Evolutionary conservation across 2,329 filamentous ascomycete genomes (phyloP).

Genomic region (Alternaria sp.): DNA sequence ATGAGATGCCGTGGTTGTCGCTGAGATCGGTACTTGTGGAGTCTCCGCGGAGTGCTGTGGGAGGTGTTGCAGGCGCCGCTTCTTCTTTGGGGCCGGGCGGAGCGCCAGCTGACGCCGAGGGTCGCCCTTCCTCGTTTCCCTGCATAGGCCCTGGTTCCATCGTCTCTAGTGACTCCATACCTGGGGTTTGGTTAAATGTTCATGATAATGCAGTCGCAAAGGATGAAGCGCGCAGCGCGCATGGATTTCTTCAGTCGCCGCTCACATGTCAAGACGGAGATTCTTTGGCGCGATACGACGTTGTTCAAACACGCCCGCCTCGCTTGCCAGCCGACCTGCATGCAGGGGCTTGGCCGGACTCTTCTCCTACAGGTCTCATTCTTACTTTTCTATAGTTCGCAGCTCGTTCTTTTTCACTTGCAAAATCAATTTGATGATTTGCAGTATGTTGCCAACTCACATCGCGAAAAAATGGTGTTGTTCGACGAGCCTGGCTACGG

Average conservation of each 20-base stretch:
- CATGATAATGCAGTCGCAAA: constrained; percentile 13
- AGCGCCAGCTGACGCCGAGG: not conserved
- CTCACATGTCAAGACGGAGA: not conserved
- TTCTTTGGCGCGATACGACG: not conserved
- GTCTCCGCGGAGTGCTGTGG: constrained; percentile 19
- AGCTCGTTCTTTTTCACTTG: not conserved
- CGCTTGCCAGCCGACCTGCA: constrained; percentile 32
- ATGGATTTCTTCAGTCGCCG: not conserved
- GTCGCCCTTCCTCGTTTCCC: not conserved
- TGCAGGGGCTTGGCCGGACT: constrained; percentile 9
- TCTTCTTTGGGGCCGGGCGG: constrained; percentile 3
- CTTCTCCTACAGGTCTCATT: not conserved
- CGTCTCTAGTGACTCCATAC: constrained; percentile 23
- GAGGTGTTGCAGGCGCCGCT: not conserved
- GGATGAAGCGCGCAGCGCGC: constrained; percentile 2
- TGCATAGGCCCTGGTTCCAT: constrained; percentile 7
- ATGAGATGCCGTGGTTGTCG: constrained; percentile 43
- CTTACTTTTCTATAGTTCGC: not conserved
- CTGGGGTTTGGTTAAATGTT: constrained; percentile 3
- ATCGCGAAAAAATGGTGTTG: not conserved
- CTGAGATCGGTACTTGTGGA: constrained; percentile 27
- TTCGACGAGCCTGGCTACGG: not conserved
- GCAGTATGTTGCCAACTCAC: not conserved
- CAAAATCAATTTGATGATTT: not conserved
- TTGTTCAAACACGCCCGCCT: constrained; percentile 9